Percentiles rank a stretch among this genome's conserved stretches.
Evolutionary conservation across 1,139 yeast genomes (phyloP).

Genomic region (Kodamaea arcana): DNA sequence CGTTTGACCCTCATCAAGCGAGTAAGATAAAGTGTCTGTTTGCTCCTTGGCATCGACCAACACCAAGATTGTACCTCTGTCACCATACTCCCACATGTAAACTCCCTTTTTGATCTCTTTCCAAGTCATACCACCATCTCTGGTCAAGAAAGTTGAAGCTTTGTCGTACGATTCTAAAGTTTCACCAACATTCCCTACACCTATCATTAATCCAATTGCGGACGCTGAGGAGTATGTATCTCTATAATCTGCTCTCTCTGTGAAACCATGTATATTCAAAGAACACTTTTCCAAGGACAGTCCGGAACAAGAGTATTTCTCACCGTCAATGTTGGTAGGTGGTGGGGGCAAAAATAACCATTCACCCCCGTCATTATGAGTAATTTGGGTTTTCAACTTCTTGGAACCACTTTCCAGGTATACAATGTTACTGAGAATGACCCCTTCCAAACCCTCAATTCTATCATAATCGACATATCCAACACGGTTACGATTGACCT

Average conservation of each 20-base stretch:
- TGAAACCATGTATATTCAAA: conserved; percentile 83
- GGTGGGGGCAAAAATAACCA: conserved; percentile 79
- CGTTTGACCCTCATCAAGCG: conserved; percentile 73
- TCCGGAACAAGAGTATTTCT: conserved; percentile 52
- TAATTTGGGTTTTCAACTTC: conserved; percentile 62
- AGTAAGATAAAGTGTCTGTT: conserved; percentile 59
- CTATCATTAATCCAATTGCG: conserved; percentile 83
- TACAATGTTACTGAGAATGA: conserved; percentile 70
- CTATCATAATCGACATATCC: conserved; percentile 92
- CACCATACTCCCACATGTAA: conserved; percentile 94
- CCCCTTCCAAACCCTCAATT: conserved; percentile 85
- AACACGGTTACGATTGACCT: conserved; percentile 65
- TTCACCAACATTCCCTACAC: conserved; percentile 87
- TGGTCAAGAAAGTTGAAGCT: conserved; percentile 68
- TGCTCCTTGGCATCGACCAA: conserved; percentile 55
- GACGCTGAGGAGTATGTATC: conserved; percentile 87
- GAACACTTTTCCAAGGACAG: conserved; percentile 59
- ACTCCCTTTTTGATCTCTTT: conserved; percentile 68
- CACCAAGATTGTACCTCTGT: conserved; percentile 83
- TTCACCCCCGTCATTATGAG: conserved; percentile 90
- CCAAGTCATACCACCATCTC: conserved; percentile 92
- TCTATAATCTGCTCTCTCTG: conserved; percentile 78
- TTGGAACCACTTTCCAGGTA: conserved; percentile 52
- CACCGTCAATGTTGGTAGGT: conserved; percentile 55
- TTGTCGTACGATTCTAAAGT: conserved; percentile 46